These are phyloP conservation scores for Phycomyces blakesleeanus DNA, from an alignment of 192 early-diverging fungal genomes.

Conservation along the genomic window DNA sequence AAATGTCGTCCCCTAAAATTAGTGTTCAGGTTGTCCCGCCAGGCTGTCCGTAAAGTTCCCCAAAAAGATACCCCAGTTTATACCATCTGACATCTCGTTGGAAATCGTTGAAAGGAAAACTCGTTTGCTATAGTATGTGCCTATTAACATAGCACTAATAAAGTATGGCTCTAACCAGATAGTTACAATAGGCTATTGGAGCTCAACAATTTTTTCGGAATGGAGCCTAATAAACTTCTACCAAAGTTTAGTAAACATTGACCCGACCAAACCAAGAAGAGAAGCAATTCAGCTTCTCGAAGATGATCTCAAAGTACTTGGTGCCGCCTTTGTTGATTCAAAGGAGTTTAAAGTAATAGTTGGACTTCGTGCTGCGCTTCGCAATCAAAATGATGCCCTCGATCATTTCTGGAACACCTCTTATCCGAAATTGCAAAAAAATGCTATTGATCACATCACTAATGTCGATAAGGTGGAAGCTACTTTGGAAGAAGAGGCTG, in stretches of 20 bases:
- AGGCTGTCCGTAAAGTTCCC: too few relatives aligned
- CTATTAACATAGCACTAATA: slow-evolving; percentile 11
- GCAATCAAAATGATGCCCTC: slow-evolving; percentile 14
- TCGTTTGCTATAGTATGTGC: slow-evolving; percentile 13
- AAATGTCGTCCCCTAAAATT: too few relatives aligned
- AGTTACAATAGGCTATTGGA: slow-evolving; percentile 14
- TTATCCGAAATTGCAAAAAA: slow-evolving; percentile 11
- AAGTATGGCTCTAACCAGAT: slow-evolving; percentile 12
- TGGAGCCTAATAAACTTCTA: slow-evolving; percentile 17
- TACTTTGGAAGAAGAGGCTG: slow-evolving; percentile 11
- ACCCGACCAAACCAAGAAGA: slow-evolving; percentile 13
- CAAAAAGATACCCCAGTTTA: slow-evolving; percentile 1
- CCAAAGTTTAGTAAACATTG: slow-evolving; percentile 12
- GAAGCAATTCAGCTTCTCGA: slow-evolving; percentile 13
- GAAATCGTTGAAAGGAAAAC: slow-evolving; percentile 15
- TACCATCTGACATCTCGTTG: slow-evolving; percentile 9
- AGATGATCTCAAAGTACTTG: slow-evolving; percentile 15
- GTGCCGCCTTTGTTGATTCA: slow-evolving; percentile 15
- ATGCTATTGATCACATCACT: slow-evolving; percentile 11
- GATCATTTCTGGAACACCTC: slow-evolving; percentile 15
- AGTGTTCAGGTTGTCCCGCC: too few relatives aligned
- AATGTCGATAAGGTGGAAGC: slow-evolving; percentile 14
- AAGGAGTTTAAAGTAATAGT: slow-evolving; percentile 14
- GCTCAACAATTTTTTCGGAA: slow-evolving; percentile 13
- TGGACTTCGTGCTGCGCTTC: slow-evolving; percentile 10